phyloP scores from a whole-genome alignment of 2,329 filamentous ascomycete species.

The Fusarium napiforme region DNA sequence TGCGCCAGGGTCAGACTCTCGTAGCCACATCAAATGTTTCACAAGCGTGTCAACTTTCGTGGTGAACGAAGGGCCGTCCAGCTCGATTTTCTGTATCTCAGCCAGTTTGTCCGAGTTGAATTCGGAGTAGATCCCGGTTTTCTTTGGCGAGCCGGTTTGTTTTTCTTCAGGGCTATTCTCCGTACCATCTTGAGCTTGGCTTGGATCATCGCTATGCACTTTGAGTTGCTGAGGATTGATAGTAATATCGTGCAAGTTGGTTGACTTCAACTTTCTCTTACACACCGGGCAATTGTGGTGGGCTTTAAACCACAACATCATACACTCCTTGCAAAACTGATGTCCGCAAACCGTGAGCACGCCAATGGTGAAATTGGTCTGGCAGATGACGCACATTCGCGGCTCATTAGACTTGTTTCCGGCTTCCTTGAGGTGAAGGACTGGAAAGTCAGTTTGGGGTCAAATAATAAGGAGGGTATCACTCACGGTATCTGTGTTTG shows the following conservation, averaged over 20 bases:
- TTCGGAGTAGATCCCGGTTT: slow-evolving; percentile 76
- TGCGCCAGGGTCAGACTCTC: slow-evolving; percentile 83
- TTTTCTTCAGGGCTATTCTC: slow-evolving; percentile 26
- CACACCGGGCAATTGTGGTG: slow-evolving; percentile 86
- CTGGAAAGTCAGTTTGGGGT: slow-evolving; percentile 46
- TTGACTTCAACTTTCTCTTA: slow-evolving; percentile 72
- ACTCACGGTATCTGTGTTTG: slow-evolving; percentile 78
- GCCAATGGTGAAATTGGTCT: slow-evolving; percentile 78
- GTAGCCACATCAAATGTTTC: slow-evolving; percentile 86
- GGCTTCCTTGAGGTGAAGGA: slow-evolving; percentile 64
- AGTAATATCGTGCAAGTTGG: slow-evolving; percentile 85
- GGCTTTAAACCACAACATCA: slow-evolving; percentile 79
- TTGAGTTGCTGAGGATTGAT: slow-evolving; percentile 80
- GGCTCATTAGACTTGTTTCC: slow-evolving; percentile 72
- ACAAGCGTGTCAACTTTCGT: slow-evolving; percentile 89
- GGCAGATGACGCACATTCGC: slow-evolving; percentile 87
- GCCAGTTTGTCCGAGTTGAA: slow-evolving; percentile 77
- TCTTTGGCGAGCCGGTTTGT: slow-evolving; percentile 43
- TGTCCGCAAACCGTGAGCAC: slow-evolving; percentile 90
- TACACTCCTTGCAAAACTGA: slow-evolving; percentile 90
- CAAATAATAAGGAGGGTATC: neutral
- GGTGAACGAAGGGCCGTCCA: slow-evolving; percentile 79
- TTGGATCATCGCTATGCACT: slow-evolving; percentile 59
- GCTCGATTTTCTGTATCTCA: slow-evolving; percentile 84
- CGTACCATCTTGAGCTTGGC: slow-evolving; percentile 11